A percentile compares a stretch with the other conserved stretches of the same genome.
Evolutionary conservation across 2,329 filamentous ascomycete genomes (phyloP).

Genomic region (Ceratocystis papillata): DNA sequence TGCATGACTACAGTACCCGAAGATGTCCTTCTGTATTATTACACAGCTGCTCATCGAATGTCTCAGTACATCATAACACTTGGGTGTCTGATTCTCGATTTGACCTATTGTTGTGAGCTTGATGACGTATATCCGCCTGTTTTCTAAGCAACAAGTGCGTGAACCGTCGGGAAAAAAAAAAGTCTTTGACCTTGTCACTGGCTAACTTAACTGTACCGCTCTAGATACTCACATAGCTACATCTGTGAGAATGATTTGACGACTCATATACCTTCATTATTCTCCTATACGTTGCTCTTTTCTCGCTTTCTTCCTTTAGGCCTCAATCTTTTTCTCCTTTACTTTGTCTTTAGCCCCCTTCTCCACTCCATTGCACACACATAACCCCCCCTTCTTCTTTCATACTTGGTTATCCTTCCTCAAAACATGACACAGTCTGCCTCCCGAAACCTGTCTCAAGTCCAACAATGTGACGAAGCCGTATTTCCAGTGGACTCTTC

Average conservation of each 20-base stretch:
- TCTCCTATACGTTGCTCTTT: not conserved
- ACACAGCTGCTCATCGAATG: slow-evolving; percentile 5
- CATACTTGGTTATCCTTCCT: not conserved
- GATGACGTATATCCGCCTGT: slow-evolving; percentile 10
- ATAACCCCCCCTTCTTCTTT: not conserved
- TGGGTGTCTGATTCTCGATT: not conserved
- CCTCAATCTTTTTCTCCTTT: not conserved
- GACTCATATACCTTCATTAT: not conserved
- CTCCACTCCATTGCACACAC: not conserved
- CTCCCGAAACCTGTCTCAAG: not conserved
- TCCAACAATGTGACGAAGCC: not conserved
- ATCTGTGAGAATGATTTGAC: slow-evolving; percentile 13
- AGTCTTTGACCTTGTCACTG: slow-evolving; percentile 1
- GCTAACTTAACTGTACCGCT: slow-evolving; percentile 1
- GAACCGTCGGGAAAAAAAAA: not conserved
- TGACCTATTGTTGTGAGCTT: not conserved
- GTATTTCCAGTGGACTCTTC: not conserved
- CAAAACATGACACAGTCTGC: slow-evolving; percentile 9
- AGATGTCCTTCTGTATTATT: not conserved
- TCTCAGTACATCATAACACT: slow-evolving; percentile 9
- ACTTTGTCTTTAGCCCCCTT: not conserved
- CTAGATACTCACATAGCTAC: slow-evolving; percentile 1
- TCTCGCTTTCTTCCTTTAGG: not conserved
- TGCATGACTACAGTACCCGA: slow-evolving; percentile 8
- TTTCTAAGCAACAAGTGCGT: slow-evolving; percentile 3